phyloP scores from a whole-genome alignment of 2,329 filamentous ascomycete species.

The Alternaria ventricosa region DNA sequence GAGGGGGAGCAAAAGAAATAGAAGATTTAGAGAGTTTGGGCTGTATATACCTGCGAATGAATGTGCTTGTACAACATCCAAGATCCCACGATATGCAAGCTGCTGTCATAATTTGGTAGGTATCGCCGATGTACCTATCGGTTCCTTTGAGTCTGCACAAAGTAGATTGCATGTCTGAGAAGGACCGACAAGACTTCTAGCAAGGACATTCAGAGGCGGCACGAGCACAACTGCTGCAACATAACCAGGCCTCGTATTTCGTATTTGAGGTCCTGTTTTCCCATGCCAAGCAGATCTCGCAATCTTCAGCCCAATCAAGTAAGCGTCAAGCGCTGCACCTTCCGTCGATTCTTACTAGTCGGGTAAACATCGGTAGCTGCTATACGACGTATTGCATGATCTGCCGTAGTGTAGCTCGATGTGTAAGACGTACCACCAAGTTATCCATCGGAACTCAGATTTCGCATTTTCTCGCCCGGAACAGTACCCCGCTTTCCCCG shows the following conservation, averaged over 20 bases:
- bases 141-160: background rate
- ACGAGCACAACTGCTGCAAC: background rate
- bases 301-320: conserved; percentile 13
- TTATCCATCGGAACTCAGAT: background rate
- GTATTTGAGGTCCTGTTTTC: background rate
- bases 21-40: conserved; percentile 36
- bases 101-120: background rate
- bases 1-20: conserved; percentile 93
- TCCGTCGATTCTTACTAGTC: background rate
- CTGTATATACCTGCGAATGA: conserved; percentile 50
- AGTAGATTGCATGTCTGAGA: background rate
- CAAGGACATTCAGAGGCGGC: background rate
- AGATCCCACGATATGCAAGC: background rate
- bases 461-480: conserved; percentile 29
- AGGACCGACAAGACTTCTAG: background rate
- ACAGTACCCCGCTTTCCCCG: conserved; percentile 32
- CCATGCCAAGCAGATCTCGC: conserved; percentile 23
- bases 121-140: background rate
- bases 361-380: background rate
- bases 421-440: conserved; percentile 4
- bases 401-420: conserved; percentile 1
- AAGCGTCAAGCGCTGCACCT: conserved; percentile 6
- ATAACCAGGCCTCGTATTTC: background rate
- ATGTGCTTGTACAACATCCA: conserved; percentile 24
- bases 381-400: background rate